Evolutionary conservation across 2,329 filamentous ascomycete genomes (phyloP), one percentile per base, ranked within the genome.

Genomic region (Botryosphaeria dothidea): DNA sequence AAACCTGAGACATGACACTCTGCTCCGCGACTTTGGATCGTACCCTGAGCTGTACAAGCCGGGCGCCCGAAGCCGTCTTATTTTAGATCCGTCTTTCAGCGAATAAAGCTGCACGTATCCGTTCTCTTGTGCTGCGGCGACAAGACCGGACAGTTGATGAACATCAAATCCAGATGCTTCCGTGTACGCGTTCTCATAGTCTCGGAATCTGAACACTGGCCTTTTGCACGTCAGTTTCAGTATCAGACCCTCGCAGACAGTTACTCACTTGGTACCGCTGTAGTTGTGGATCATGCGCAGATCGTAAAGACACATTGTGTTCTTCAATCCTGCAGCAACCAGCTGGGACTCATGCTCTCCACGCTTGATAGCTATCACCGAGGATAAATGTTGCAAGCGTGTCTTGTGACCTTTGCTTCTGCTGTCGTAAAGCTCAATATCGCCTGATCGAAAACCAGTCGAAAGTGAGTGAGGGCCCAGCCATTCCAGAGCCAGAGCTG

Each of bases 21-120:
- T 60, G 38, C 52, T 21, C 21, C 23, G 65, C 65, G 9, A 45
- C 45, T 19, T 43, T 38, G n/a, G 8, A 36, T 43, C 60, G n/a
- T 38, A 17, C 7, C 29, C 52, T 19, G 51, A 34, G 34, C 27
- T 19, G 9, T 41, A 46, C 54, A 48, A 27, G 5, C 21, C 45
- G 27, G 43, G 45, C 13, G 56, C 17, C 4, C 52, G 38, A 8
- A 60, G 34, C 36, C 38, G 19, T n/a, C 52, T 45, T n/a, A 74
- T 69, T 52, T 73, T 71, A n/a, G 68, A 69, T 4, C 77, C 77
- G 0, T 72, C 75, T 67, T 72, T 74, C 48, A 79, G 49, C 51
- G 73, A 77, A 48, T 72, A 74, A 0, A 79, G 65, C 4, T 67
- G 65, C 13, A 78, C 67, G 17, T 17, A 67, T 1, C 65, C 68